Evolutionary conservation across 75 land plant genomes (phyloP).

Genomic region (Selaginella tamariscina): DNA sequence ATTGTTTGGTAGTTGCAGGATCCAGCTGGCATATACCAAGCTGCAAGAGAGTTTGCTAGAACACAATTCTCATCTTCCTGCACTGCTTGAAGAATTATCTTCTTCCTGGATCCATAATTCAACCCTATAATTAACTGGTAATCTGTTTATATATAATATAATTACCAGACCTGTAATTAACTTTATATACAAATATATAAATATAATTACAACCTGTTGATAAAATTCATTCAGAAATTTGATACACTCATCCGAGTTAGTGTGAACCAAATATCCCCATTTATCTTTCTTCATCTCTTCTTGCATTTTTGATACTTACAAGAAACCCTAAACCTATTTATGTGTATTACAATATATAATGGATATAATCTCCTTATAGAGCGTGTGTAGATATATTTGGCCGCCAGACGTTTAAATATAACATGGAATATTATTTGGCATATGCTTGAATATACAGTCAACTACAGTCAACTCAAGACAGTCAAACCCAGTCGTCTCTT

Average conservation of each 20-base stretch:
- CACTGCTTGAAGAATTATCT: constrained; percentile 49
- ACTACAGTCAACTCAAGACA: too few species aligned
- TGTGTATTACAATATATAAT: too few species aligned
- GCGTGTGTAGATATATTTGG: too few species aligned
- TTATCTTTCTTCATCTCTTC: too few species aligned
- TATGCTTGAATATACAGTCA: too few species aligned
- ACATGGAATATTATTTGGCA: too few species aligned
- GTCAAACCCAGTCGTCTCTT: too few species aligned
- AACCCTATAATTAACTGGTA: constrained; percentile 29
- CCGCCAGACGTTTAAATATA: too few species aligned
- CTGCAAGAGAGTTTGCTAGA: constrained; percentile 56
- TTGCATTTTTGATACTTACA: too few species aligned
- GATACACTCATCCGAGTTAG: constrained; percentile 56
- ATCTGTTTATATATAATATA: not conserved
- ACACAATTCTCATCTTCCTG: constrained; percentile 41
- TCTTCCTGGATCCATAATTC: constrained; percentile 42
- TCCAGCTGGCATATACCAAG: constrained; percentile 22
- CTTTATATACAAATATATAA: not conserved
- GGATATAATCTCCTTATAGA: too few species aligned
- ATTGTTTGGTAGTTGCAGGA: constrained; percentile 9
- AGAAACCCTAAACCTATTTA: too few species aligned
- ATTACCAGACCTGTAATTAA: constrained; percentile 11
- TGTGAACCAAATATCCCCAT: constrained; percentile 65
- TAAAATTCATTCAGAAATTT: constrained; percentile 47
- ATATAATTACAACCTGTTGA: constrained; percentile 20